Evolutionary conservation across 768 basidiomycete genomes (phyloP), one percentile per base, ranked within the genome.

Genomic region (Mycena crocata): DNA sequence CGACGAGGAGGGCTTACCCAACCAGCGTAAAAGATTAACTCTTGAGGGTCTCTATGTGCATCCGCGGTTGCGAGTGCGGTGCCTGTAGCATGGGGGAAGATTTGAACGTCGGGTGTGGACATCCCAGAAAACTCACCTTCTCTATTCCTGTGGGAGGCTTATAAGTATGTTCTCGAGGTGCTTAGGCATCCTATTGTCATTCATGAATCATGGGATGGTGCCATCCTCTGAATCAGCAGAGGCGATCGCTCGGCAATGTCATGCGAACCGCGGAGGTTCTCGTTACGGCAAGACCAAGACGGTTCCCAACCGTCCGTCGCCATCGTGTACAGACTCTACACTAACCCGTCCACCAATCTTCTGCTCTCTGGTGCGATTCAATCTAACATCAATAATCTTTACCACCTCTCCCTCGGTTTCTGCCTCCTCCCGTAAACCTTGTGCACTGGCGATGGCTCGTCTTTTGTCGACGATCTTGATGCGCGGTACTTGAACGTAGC

Each of bases 51-150:
- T 64, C 85, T 76, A 71, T 90, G 90, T 64, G 82, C 72, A 21
- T 79, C 84, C 0, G 88, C 90, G 0, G 84, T 84, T 64, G 83
- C 66, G 1, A 79, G 82, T 0, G 90, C 90, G 7, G 64, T 73
- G 2, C 85, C 89, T 0, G 90, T 91, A 10, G 90, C 89, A 65
- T 79, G 77, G 1, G 89, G 88, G 69, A 84, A 81, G 34, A 90
- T 85, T n/a, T 86, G 48, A 34, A 52, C 68, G 64, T 63, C 60
- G 5, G 67, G 57, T 42, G 57, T 23, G 13, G 58, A 12, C 67
- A 69, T 64, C 26, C 0, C 46, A 21, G 31, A 23, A 23, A 13
- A 14, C 6, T 12, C 17, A 21, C 13, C n/a, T 13, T 13, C 23
- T 42, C 15, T 26, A n/a, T 45, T 34, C 7, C 14, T 14, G 7